Evolutionary conservation across 1,284 basidiomycete genomes (phyloP).

Genomic region (Melampsora occidentalis): DNA sequence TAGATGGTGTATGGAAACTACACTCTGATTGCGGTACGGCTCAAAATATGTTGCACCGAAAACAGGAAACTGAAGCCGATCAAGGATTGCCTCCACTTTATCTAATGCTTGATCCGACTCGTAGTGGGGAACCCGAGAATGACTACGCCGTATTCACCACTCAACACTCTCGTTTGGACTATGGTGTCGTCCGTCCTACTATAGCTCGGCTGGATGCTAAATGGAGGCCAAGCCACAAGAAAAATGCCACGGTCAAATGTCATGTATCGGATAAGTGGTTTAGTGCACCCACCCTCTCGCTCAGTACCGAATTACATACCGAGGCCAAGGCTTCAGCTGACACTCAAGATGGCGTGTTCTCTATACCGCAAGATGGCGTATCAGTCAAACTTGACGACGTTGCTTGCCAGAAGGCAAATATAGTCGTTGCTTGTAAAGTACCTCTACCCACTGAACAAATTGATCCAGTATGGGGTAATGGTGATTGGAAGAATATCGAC

Average conservation of each 20-base stretch:
- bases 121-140: constrained; percentile 67
- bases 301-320: constrained; percentile 59
- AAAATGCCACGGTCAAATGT: constrained; percentile 60
- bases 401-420: constrained; percentile 69
- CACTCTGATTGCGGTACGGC: constrained; percentile 85
- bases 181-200: constrained; percentile 71
- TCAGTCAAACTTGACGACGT: constrained; percentile 61
- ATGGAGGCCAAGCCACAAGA: constrained; percentile 69
- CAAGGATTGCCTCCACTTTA: constrained; percentile 65
- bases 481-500: constrained; percentile 74
- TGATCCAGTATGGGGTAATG: constrained; percentile 72
- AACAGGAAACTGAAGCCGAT: constrained; percentile 58
- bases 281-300: constrained; percentile 55
- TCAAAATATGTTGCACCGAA: constrained; percentile 77
- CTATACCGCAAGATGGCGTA: constrained; percentile 63
- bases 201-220: constrained; percentile 67
- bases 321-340: constrained; percentile 59
- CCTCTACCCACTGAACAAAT: constrained; percentile 65
- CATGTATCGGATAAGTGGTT: constrained; percentile 68
- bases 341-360: constrained; percentile 64
- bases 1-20: constrained; percentile 74
- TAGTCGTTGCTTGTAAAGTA: constrained; percentile 72
- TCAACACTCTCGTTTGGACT: constrained; percentile 72
- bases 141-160: constrained; percentile 81
- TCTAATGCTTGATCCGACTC: constrained; percentile 78